Evolutionary conservation across 2,329 filamentous ascomycete species (phyloP).

Genomic region (Drechslerella coelobrocha): DNA sequence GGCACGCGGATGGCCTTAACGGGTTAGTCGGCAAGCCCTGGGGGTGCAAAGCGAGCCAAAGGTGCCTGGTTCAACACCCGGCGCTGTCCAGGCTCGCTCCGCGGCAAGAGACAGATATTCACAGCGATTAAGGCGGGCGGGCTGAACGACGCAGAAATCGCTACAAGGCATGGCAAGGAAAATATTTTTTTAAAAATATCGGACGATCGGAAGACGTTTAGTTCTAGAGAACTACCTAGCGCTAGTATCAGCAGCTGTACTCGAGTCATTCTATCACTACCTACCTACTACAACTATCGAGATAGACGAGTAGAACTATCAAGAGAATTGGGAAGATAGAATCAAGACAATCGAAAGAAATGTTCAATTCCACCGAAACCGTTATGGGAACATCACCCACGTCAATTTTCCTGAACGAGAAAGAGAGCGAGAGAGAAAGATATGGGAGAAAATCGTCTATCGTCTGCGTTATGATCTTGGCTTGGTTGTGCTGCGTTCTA

Average conservation of each 20-base stretch:
- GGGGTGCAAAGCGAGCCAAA: conserved; percentile 15
- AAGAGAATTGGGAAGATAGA: conserved; percentile 51
- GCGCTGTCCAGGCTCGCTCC: conserved; percentile 16
- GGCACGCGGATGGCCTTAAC: conserved; percentile 17
- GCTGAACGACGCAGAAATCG: conserved; percentile 15
- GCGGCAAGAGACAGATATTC: conserved; percentile 19
- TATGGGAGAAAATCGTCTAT: conserved; percentile 6
- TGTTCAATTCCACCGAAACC: conserved; percentile 48
- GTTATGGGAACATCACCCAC: conserved; percentile 37
- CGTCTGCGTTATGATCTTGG: conserved; percentile 16
- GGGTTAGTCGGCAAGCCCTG: conserved; percentile 11
- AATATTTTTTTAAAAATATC: conserved; percentile 38
- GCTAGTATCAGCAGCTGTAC: conserved; percentile 52
- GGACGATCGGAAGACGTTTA: conserved; percentile 50
- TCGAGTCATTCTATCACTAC: conserved; percentile 52
- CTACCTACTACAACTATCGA: conserved; percentile 52
- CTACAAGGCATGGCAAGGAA: conserved; percentile 32
- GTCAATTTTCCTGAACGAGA: conserved; percentile 39
- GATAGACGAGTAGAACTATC: conserved; percentile 52
- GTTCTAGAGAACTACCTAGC: conserved; percentile 52
- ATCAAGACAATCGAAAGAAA: conserved; percentile 51
- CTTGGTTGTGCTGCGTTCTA: conserved; percentile 33
- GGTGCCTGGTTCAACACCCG: conserved; percentile 46
- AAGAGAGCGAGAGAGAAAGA: conserved; percentile 15
- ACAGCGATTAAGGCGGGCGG: conserved; percentile 22